Percentiles rank a stretch among this genome's conserved stretches.
Evolutionary conservation across 2,329 filamentous ascomycete species (phyloP).

Genomic region (Botrytis sinoallii): DNA sequence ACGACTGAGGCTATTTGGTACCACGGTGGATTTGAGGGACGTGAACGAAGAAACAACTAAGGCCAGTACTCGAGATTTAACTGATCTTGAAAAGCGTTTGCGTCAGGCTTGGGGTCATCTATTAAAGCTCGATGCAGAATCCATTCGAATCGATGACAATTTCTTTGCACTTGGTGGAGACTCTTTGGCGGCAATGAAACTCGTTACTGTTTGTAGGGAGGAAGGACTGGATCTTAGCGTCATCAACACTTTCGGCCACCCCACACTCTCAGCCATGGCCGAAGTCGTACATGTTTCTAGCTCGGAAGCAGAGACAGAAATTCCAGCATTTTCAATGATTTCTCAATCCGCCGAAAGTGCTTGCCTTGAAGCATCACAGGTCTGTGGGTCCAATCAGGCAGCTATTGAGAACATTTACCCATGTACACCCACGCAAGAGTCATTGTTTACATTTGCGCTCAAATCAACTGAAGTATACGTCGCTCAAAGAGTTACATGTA

Average conservation of each 20-base stretch:
- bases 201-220: conserved; percentile 42
- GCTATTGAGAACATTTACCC: conserved; percentile 43
- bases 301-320: conserved; percentile 13
- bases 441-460: conserved; percentile 27
- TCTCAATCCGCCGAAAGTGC: conserved; percentile 25
- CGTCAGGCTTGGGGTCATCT: conserved; percentile 24
- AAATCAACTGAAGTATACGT: conserved; percentile 14
- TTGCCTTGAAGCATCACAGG: conserved; percentile 27
- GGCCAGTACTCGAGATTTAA: background rate
- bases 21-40: background rate
- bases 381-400: conserved; percentile 30
- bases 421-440: conserved; percentile 41
- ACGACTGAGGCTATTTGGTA: conserved; percentile 32
- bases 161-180: conserved; percentile 43
- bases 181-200: conserved; percentile 41
- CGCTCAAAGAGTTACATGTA: conserved; percentile 19
- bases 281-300: conserved; percentile 26
- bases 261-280: conserved; percentile 47
- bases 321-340: conserved; percentile 32
- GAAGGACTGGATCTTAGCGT: conserved; percentile 41
- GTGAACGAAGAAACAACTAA: conserved; percentile 1
- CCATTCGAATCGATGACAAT: conserved; percentile 34
- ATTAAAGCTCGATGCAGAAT: conserved; percentile 23
- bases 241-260: conserved; percentile 43
- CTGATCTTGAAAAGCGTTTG: conserved; percentile 20